phyloP scores from a whole-genome alignment of 768 basidiomycete genomes.

The Phallus indusiatus region DNA sequence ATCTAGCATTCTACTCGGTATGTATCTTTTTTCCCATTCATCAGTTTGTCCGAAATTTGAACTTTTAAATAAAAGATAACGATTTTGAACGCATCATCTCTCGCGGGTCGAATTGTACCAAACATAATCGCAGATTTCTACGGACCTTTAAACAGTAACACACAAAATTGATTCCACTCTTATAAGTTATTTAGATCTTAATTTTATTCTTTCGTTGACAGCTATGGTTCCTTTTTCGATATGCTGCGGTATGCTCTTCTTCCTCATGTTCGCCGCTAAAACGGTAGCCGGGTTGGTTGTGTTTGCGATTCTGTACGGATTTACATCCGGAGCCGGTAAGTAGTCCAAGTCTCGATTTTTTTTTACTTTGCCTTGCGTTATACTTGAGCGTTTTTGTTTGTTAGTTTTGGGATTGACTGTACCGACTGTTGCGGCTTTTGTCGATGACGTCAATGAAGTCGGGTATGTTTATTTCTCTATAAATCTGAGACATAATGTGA shows the following conservation, averaged over 20 bases:
- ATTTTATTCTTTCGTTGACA: constrained; percentile 9
- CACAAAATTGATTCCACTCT: no score
- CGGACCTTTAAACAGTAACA: constrained; percentile 11
- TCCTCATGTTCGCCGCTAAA: constrained; percentile 8
- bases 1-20: constrained; percentile 13
- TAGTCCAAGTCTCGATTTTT: no score
- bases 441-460: neutral
- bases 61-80: constrained; percentile 28
- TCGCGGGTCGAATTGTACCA: constrained; percentile 28
- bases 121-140: constrained; percentile 23
- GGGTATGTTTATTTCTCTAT: constrained; percentile 5
- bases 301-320: constrained; percentile 11
- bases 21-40: neutral
- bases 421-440: neutral
- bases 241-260: constrained; percentile 3
- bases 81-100: constrained; percentile 28
- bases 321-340: constrained; percentile 13
- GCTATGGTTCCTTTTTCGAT: neutral
- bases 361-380: no score
- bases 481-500: no score
- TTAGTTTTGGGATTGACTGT: neutral
- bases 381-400: no score
- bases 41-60: neutral
- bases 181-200: no score
- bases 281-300: constrained; percentile 1